Conservation (phyloP, 345 rosid species). For the Gossypium rotundifolium region DNA sequence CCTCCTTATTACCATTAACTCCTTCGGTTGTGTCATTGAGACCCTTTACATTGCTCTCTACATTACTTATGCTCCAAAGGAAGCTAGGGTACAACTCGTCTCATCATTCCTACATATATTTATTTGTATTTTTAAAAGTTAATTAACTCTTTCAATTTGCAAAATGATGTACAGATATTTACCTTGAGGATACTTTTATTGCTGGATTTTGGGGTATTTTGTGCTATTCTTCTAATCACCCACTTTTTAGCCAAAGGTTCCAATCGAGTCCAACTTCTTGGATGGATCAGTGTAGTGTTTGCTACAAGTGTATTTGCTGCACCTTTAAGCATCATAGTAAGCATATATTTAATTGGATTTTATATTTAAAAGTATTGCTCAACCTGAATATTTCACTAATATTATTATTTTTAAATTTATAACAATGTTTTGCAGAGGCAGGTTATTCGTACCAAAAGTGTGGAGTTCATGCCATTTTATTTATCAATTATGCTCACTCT, state of each 20-base stretch:
- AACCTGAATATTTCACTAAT: no score
- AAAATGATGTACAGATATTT: slow-evolving; percentile 25
- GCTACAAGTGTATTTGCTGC: slow-evolving; percentile 53
- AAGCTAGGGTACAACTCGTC: slow-evolving; percentile 23
- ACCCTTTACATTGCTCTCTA: slow-evolving; percentile 28
- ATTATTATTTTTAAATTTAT: no score
- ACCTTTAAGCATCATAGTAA: slow-evolving; percentile 55
- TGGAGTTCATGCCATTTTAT: slow-evolving; percentile 59
- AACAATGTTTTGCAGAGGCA: slow-evolving; percentile 23
- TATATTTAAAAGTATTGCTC: no score
- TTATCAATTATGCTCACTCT: slow-evolving; percentile 45
- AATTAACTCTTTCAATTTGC: neutral
- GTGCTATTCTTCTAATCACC: slow-evolving; percentile 31
- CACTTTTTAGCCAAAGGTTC: slow-evolving; percentile 39
- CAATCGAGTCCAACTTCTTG: slow-evolving; percentile 36
- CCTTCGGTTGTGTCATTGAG: slow-evolving; percentile 33
- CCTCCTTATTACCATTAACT: slow-evolving; percentile 39
- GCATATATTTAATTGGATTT: slow-evolving; percentile 1
- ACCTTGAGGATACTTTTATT: slow-evolving; percentile 42
- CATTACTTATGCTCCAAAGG: slow-evolving; percentile 29
- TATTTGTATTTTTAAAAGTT: neutral
- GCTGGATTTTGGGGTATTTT: slow-evolving; percentile 44
- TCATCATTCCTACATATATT: neutral
- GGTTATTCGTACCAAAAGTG: slow-evolving; percentile 47
- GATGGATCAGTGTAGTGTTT: slow-evolving; percentile 47